Base-by-base conservation (phyloP, 1,139 yeast genomes). In the Blastobotrys indianensis region DNA sequence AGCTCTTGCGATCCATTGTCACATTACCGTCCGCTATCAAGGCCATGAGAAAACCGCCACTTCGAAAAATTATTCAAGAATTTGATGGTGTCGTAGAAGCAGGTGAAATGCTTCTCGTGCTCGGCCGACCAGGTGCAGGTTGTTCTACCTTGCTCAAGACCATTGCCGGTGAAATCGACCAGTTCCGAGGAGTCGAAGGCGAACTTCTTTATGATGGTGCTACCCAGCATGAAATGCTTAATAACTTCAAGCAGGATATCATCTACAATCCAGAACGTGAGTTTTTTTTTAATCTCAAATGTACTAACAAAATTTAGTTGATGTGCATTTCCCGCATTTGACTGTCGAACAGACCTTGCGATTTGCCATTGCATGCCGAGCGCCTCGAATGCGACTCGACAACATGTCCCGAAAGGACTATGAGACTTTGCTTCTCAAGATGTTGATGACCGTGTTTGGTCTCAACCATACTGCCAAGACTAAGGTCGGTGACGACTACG, bases 61-160 rank as follows among this genome's bases (percentile, higher is more conserved):
- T 66, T 42, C 66, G 77, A 60, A 65, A 70, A 45, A 74, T 79
- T 44, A 69, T 79, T 48, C 67, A 68, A 53, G 61, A 64, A 50
- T 50, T 70, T 51, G 59, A 64, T 57, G 69, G 79, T 53, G 55
- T 61, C 50, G 65, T 77, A n/a, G 69, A 69, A 51, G 72, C 78
- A n/a, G 83, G 84, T 48, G 83, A 79, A 58, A 74, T 78, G 77
- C 68, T 76, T 40, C 67, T 78, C 52, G 82, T 79, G 3, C 69
- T 80, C 40, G 85, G 85, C 44, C 72, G 82, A 54, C 85, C 85
- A 7, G 85, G 85, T 49, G 77, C 85, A 15, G 85, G 85, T 46
- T 79, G 85, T 59, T 71, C 83, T 4, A 73, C 83, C 11, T 67
- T 79, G 32, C 66, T 80, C 56, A 75, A 76, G 56, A 66, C 80